These are phyloP conservation scores for Agroathelia rolfsii DNA, from an alignment of 1,284 basidiomycete genomes.

Conservation along the genomic window DNA sequence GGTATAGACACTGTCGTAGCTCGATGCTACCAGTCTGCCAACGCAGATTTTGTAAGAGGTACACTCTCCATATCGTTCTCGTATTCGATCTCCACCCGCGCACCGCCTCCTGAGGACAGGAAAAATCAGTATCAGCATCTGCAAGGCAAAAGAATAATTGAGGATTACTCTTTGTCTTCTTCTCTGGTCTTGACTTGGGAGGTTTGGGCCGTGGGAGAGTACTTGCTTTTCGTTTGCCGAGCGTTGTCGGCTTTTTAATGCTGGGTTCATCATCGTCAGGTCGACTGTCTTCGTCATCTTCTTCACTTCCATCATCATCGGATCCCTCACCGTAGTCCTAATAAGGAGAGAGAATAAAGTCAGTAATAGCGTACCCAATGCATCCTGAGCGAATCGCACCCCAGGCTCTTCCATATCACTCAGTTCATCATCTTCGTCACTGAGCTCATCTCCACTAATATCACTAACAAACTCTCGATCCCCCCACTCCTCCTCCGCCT, in stretches of 20 bases:
- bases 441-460: conserved; percentile 58
- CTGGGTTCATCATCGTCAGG: conserved; percentile 21
- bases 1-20: too few relatives aligned
- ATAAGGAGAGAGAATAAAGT: conserved; percentile 15
- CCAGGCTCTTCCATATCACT: conserved; percentile 66
- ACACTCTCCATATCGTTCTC: conserved; percentile 79
- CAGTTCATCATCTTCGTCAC: conserved; percentile 42
- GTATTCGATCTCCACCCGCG: conserved; percentile 91
- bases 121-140: too few relatives aligned
- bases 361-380: too few relatives aligned
- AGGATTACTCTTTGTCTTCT: conserved; percentile 46
- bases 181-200: conserved; percentile 42
- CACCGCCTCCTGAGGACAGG: conserved; percentile 44
- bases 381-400: too few relatives aligned
- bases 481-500: conserved; percentile 45
- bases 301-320: conserved; percentile 27
- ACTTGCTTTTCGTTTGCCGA: conserved; percentile 63
- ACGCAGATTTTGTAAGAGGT: conserved; percentile 44
- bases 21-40: conserved; percentile 53
- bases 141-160: conserved; percentile 9
- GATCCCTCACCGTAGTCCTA: conserved; percentile 18
- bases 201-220: conserved; percentile 28
- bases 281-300: conserved; percentile 23
- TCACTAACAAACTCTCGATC: conserved; percentile 85
- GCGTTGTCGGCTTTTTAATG: conserved; percentile 31